phyloP scores from a whole-genome alignment of 768 basidiomycete species.

The Tulasnella calospora region DNA sequence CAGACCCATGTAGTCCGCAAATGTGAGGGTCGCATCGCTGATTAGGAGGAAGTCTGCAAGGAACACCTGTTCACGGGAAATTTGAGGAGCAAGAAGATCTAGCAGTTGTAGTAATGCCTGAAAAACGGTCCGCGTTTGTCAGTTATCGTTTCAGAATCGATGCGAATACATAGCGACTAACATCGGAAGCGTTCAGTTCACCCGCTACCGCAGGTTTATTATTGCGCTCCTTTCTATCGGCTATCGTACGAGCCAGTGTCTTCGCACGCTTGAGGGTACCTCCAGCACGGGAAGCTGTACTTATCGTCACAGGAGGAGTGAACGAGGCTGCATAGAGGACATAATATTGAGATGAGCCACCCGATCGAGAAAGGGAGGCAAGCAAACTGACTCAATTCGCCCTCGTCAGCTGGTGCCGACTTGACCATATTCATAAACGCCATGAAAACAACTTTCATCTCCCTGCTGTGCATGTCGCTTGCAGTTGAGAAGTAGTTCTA shows the following conservation, averaged over 20 bases:
- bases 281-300: slow-evolving; percentile 30
- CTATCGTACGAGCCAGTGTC: slow-evolving; percentile 74
- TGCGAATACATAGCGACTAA: slow-evolving; percentile 34
- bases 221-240: slow-evolving; percentile 48
- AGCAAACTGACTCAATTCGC: slow-evolving; percentile 36
- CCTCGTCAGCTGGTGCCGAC: slow-evolving; percentile 59
- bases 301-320: slow-evolving; percentile 32
- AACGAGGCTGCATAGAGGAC: slow-evolving; percentile 18
- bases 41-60: slow-evolving; percentile 89
- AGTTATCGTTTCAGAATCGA: not conserved
- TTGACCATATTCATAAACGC: slow-evolving; percentile 57
- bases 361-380: not conserved
- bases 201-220: slow-evolving; percentile 47
- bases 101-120: slow-evolving; percentile 73
- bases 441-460: slow-evolving; percentile 70
- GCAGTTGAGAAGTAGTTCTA: slow-evolving; percentile 88
- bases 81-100: slow-evolving; percentile 65
- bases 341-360: not conserved
- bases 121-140: not conserved
- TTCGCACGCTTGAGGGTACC: slow-evolving; percentile 69
- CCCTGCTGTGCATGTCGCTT: slow-evolving; percentile 73
- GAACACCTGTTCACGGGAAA: slow-evolving; percentile 84
- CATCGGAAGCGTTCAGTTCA: slow-evolving; percentile 67
- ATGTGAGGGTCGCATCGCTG: slow-evolving; percentile 81
- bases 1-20: slow-evolving; percentile 90